Evolutionary conservation across 768 basidiomycete species (phyloP).

Genomic region (Rhodocollybia butyracea): DNA sequence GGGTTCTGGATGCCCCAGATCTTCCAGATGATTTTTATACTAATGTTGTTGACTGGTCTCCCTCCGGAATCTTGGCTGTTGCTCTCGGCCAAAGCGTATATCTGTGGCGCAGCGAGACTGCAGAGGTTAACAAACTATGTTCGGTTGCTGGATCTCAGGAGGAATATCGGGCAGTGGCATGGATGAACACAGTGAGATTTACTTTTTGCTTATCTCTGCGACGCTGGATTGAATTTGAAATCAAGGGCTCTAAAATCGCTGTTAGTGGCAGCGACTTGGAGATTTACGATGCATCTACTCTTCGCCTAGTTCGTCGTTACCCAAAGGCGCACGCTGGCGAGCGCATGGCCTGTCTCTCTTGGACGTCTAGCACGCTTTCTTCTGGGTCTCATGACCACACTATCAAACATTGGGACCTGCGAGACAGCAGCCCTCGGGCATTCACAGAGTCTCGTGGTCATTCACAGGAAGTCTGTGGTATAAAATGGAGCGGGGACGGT

Average conservation of each 20-base stretch:
- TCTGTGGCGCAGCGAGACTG: conserved; percentile 71
- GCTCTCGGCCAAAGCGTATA: conserved; percentile 68
- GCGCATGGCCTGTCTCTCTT: conserved; percentile 70
- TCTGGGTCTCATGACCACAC: conserved; percentile 70
- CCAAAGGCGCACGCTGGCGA: conserved; percentile 52
- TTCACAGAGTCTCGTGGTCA: conserved; percentile 48
- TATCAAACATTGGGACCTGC: conserved; percentile 69
- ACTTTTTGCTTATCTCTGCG: not conserved
- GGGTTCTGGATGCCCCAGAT: conserved; percentile 75
- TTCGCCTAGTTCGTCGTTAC: conserved; percentile 55
- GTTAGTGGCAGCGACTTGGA: conserved; percentile 61
- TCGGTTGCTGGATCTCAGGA: conserved; percentile 51
- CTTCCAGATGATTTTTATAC: conserved; percentile 81
- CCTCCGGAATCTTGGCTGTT: conserved; percentile 68
- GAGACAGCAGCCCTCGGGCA: conserved; percentile 45
- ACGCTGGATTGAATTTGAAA: not conserved
- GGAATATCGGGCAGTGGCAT: conserved; percentile 59
- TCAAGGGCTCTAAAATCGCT: conserved; percentile 60
- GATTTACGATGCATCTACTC: conserved; percentile 66
- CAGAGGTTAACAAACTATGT: conserved; percentile 65
- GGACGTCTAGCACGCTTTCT: conserved; percentile 63
- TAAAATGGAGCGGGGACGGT: conserved; percentile 60
- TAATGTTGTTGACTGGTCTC: conserved; percentile 75
- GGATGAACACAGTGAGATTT: conserved; percentile 45
- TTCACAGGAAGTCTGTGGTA: conserved; percentile 71